Base-by-base conservation (phyloP, 1,284 basidiomycete genomes). In the Cystobasidium slooffiae region DNA sequence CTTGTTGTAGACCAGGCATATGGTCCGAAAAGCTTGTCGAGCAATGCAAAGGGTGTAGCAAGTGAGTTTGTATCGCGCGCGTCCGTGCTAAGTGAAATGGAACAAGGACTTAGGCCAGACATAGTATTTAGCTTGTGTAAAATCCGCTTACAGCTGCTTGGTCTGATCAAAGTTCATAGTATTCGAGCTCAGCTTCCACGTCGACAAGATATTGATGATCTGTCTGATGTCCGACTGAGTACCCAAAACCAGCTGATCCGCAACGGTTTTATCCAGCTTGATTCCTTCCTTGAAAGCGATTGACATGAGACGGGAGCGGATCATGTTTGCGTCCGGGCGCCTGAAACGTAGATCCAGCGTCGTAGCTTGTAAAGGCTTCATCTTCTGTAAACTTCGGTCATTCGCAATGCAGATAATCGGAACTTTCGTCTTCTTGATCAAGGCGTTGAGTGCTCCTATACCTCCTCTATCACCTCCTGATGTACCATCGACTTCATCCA, bases 401-500 rank as follows among this genome's bases (percentile, higher is more conserved):
- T 99, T 99, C 75, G 94, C 95, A 77, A 99, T 98, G 80, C 96
- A 94, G 44, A 99, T 97, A 79, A 99, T 94, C 0, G 97, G 97
- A 65, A 98, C 89, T 91, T 91, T 93, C 14, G 92, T 92, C 85
- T 97, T 98, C 84, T 91, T 94, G 80, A 99, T 97, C 73, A 99
- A 81, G 0, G 89, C 88, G 75, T 94, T 94, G 79, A 99, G 84
- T 8, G 96, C 96, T 41, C 93, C 95, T 0, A 98, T 91, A 76
- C 96, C 96, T 22, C 97, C 96, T 65, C 96, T 87, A 83, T 99
- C 97, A 37, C 96, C 96, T 1, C 93, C 92, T 6, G 94, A 97
- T 94, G 99, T 99, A 8, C 97, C 96, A 79, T 99, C 96, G 0
- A 99, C 96, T 82, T 99, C 97, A 81, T 99, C 97, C 94, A 99